Evolutionary conservation across 2,329 filamentous ascomycete genomes (phyloP), one percentile per base, ranked within the genome.

Genomic region (Colletotrichum lindemuthianum): DNA sequence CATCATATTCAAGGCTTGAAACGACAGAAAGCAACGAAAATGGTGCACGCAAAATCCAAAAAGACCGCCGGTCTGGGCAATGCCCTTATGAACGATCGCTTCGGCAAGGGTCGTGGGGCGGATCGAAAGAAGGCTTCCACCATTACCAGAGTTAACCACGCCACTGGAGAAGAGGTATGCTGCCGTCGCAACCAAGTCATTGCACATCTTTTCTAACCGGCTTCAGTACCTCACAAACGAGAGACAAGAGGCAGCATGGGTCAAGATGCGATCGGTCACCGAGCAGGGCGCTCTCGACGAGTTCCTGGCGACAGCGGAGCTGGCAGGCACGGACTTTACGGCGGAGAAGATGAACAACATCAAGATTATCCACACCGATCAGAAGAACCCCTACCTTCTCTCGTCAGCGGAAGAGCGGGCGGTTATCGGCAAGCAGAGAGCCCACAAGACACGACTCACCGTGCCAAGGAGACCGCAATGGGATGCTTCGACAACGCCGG

Each of bases 271-370:
- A 82, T 97, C 93, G 77, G 92, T 99, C 71, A 99, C 96, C 6
- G 93, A 99, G 82, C 96, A 99, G 79, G 94, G 91, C 70, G 94
- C 94, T 48, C 88, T 99, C 67, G 96, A 99, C 77, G 96, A 99
- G 78, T 99, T 99, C 78, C 83, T 99, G 69, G 92, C 91, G 61
- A 99, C 96, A 2, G 96, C 96, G 68, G 94, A 98, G 80, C 83
- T 99, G 71, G 96, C 96, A n/a, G 95, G 93, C 69, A 99, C 96
- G 70, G 96, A 99, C 76, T 99, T 99, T 78, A 98, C 95, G 1
- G 96, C 96, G 34, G 94, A 98, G 83, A 98, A 98, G 86, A 92
- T 97, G 88, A 98, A 95, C 81, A 98, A 96, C 75, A 92, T 98
- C 79, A 97, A 97, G 83, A 97, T 99, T 75, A 97, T 99, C 71